phyloP scores from a whole-genome alignment of 768 basidiomycete species.

The Russula earlei region DNA sequence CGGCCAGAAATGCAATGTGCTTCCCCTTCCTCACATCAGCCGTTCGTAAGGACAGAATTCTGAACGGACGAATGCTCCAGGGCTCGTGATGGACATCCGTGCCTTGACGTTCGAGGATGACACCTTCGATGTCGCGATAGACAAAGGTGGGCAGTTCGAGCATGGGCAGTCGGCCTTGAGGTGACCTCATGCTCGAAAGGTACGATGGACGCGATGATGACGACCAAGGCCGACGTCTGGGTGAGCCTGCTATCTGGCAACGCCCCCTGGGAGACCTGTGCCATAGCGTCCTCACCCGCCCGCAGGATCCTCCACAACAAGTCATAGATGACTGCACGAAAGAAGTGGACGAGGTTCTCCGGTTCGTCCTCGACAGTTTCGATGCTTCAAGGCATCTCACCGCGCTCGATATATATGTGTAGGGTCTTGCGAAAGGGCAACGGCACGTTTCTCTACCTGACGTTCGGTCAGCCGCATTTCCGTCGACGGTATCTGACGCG shows the following conservation, averaged over 20 bases:
- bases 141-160: constrained; percentile 47
- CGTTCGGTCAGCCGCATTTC: constrained; percentile 88
- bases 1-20: constrained; percentile 68
- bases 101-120: constrained; percentile 48
- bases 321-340: constrained; percentile 60
- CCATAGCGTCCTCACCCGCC: background rate
- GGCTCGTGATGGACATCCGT: constrained; percentile 82
- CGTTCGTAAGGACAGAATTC: background rate
- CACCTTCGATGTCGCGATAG: constrained; percentile 72
- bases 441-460: constrained; percentile 68
- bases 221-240: constrained; percentile 75
- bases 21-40: constrained; percentile 16
- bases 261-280: background rate
- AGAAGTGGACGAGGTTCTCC: constrained; percentile 68
- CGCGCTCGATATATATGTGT: background rate
- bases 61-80: constrained; percentile 29
- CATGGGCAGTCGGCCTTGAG: no score
- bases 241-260: constrained; percentile 26
- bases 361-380: constrained; percentile 33
- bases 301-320: constrained; percentile 63
- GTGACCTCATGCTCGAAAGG: constrained; percentile 28
- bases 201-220: constrained; percentile 89
- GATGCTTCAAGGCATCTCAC: background rate
- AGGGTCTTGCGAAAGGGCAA: constrained; percentile 55
- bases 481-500: constrained; percentile 56